phyloP scores from a whole-genome alignment of 345 rosid species.

The Eucalyptus tenuipes region DNA sequence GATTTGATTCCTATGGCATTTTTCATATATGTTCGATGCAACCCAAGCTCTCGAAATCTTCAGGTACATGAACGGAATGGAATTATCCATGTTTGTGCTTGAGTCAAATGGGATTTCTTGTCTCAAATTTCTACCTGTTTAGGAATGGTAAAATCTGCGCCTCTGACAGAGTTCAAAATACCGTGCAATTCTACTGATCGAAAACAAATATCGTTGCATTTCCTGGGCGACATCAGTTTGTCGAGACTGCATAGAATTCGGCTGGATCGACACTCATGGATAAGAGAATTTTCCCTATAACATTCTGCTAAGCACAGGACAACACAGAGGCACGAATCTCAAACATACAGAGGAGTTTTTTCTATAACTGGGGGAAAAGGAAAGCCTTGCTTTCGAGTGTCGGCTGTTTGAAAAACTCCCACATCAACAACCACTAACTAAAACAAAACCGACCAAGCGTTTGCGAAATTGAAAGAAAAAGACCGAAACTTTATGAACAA shows the following conservation, averaged over 20 bases:
- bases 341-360: neutral
- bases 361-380: neutral
- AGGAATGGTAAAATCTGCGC: neutral
- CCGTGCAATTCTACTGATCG: neutral
- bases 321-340: neutral
- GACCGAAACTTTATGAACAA: neutral
- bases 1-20: neutral
- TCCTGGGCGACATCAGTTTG: neutral
- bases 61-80: neutral
- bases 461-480: neutral
- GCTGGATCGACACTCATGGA: neutral
- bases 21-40: neutral
- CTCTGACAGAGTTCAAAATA: neutral
- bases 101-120: neutral
- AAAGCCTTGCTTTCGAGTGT: neutral
- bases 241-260: neutral
- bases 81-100: neutral
- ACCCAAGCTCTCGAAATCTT: neutral
- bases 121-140: neutral
- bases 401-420: neutral
- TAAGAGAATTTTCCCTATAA: neutral
- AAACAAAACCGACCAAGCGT: neutral
- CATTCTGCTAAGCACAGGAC: neutral
- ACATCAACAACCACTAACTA: neutral
- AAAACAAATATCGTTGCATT: neutral